These are phyloP conservation scores for Gyromitra esculenta DNA, from an alignment of 2,329 filamentous ascomycete species.

Conservation along the genomic window DNA sequence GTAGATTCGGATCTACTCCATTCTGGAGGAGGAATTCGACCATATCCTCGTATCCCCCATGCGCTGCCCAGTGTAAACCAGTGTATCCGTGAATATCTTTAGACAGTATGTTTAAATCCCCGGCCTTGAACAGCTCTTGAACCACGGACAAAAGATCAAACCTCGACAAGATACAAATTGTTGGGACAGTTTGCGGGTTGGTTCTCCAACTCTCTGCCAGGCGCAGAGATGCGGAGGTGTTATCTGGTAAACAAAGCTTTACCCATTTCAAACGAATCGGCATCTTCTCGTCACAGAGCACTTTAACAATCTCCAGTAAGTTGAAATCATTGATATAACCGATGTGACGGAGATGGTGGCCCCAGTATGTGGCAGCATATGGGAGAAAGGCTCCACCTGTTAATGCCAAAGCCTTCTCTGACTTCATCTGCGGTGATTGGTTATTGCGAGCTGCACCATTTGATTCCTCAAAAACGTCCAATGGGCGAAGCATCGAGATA, in stretches of 20 bases:
- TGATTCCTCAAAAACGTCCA: slow-evolving; percentile 39
- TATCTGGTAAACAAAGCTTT: slow-evolving; percentile 39
- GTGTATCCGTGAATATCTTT: slow-evolving; percentile 42
- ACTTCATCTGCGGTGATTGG: slow-evolving; percentile 43
- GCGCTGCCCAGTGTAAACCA: slow-evolving; percentile 50
- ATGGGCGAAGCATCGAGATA: slow-evolving; percentile 44
- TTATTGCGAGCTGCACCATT: slow-evolving; percentile 17
- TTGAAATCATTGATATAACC: slow-evolving; percentile 42
- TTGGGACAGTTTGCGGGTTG: slow-evolving; percentile 36
- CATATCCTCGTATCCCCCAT: slow-evolving; percentile 46
- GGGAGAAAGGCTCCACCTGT: slow-evolving; percentile 34
- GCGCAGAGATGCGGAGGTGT: slow-evolving; percentile 20
- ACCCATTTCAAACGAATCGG: slow-evolving; percentile 44
- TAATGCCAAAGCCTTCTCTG: slow-evolving; percentile 29
- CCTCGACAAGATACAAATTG: slow-evolving; percentile 36
- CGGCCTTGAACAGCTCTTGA: slow-evolving; percentile 38
- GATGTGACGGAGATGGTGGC: slow-evolving; percentile 36
- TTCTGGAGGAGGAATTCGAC: slow-evolving; percentile 44
- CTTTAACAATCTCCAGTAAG: slow-evolving; percentile 29
- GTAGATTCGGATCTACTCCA: slow-evolving; percentile 33
- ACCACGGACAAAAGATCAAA: slow-evolving; percentile 42
- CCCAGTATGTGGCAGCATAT: slow-evolving; percentile 46
- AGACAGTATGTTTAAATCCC: slow-evolving; percentile 21
- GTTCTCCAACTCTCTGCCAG: slow-evolving; percentile 45
- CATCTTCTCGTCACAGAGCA: slow-evolving; percentile 45